Percentiles rank a stretch among this genome's conserved stretches.
Conservation (phyloP, 148 eudicot species). For the Agrostemma githago region DNA sequence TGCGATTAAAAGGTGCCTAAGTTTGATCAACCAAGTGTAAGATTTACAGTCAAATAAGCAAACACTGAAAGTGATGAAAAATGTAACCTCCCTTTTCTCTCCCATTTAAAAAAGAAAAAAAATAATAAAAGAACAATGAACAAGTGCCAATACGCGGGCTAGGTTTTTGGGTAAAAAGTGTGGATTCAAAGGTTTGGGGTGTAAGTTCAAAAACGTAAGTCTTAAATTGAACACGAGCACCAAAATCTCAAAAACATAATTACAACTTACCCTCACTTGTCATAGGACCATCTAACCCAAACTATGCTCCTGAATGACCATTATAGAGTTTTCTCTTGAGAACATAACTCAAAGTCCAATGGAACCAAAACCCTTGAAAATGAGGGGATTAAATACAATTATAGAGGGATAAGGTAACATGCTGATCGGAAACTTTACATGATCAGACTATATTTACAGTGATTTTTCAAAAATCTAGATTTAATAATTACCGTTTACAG, state of each 20-base stretch:
- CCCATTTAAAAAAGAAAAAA: neutral
- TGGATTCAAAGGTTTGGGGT: neutral
- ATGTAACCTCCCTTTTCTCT: neutral
- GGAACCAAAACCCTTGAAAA: neutral
- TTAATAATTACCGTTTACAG: no score
- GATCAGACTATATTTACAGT: neutral
- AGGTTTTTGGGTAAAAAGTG: neutral
- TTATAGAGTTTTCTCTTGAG: neutral
- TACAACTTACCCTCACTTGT: neutral
- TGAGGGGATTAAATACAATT: neutral
- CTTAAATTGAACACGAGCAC: neutral
- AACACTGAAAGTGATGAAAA: neutral
- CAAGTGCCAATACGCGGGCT: neutral
- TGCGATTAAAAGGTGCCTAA: constrained; percentile 81
- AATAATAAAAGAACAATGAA: no score
- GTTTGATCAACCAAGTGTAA: constrained; percentile 9
- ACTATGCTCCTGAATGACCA: neutral
- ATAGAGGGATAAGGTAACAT: neutral
- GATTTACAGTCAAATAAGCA: constrained; percentile 10
- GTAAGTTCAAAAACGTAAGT: neutral
- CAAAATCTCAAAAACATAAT: neutral
- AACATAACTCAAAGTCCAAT: neutral
- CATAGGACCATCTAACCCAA: neutral
- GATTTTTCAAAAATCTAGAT: neutral
- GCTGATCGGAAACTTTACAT: neutral